Evolutionary conservation across 192 early-diverging fungal genomes (phyloP).

Genomic region (Coemansia sp.): DNA sequence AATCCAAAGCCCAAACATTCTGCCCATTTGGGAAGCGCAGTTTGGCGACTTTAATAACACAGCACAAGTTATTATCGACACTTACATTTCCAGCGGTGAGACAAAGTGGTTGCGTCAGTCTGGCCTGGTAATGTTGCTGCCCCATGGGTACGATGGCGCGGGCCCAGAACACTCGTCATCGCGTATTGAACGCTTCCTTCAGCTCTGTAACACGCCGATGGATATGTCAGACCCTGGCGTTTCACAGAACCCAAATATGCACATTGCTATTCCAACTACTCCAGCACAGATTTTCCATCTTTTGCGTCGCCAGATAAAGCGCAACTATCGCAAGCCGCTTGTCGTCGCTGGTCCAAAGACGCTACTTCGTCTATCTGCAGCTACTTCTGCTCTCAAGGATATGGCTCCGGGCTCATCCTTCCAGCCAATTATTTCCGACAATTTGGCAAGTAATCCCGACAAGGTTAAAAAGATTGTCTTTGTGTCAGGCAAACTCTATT

Average conservation of each 20-base stretch:
- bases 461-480: slow-evolving; percentile 66
- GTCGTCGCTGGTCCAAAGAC: slow-evolving; percentile 79
- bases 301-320: slow-evolving; percentile 87
- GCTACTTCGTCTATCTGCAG: slow-evolving; percentile 62
- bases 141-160: slow-evolving; percentile 93
- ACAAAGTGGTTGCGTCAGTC: slow-evolving; percentile 94
- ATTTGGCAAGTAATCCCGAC: slow-evolving; percentile 38
- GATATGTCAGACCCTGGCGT: slow-evolving; percentile 55
- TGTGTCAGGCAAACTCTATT: slow-evolving; percentile 90
- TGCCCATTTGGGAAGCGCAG: slow-evolving; percentile 98
- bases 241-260: slow-evolving; percentile 85
- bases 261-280: slow-evolving; percentile 87
- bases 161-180: slow-evolving; percentile 93
- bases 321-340: slow-evolving; percentile 92
- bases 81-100: slow-evolving; percentile 83
- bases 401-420: slow-evolving; percentile 86
- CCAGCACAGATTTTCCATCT: slow-evolving; percentile 97
- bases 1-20: slow-evolving; percentile 77
- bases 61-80: slow-evolving; percentile 94
- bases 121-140: slow-evolving; percentile 88
- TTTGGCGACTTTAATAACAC: slow-evolving; percentile 99
- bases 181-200: slow-evolving; percentile 93
- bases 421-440: slow-evolving; percentile 74
- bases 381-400: slow-evolving; percentile 71
- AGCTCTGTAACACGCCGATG: slow-evolving; percentile 81